Conservation (phyloP, 2,329 filamentous ascomycete species). For the Ascochyta pisi region DNA sequence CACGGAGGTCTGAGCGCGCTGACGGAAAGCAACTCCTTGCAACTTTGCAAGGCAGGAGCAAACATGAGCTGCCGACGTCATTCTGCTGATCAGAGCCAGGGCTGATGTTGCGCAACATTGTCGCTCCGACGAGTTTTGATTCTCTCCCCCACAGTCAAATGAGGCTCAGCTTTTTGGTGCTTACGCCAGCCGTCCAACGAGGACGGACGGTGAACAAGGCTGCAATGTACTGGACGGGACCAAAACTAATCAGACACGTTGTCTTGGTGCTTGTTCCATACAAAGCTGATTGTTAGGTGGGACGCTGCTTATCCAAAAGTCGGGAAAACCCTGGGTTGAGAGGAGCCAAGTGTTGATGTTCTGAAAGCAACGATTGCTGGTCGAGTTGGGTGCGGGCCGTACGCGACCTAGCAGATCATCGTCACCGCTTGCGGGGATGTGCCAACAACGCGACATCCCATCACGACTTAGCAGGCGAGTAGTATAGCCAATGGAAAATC, state of each 20-base stretch:
- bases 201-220: no score
- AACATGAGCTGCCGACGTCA: conserved; percentile 20
- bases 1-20: conserved; percentile 1
- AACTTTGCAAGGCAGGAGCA: conserved; percentile 7
- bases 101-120: neutral
- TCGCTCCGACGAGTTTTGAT: neutral
- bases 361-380: neutral
- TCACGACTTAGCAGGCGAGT: conserved; percentile 1
- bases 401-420: conserved; percentile 10
- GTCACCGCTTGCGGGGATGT: conserved; percentile 14
- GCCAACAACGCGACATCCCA: conserved; percentile 12
- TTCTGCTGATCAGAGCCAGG: conserved; percentile 14
- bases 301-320: no score
- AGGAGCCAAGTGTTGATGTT: no score
- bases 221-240: no score
- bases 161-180: no score
- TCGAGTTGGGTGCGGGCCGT: conserved; percentile 5
- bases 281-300: no score
- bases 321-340: no score
- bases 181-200: no score
- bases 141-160: no score
- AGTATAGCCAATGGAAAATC: conserved; percentile 14
- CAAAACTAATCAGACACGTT: no score
- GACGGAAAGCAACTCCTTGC: conserved; percentile 2
- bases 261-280: no score